Evolutionary conservation across 1,284 basidiomycete genomes (phyloP).

Genomic region (Gomphus bonarii): DNA sequence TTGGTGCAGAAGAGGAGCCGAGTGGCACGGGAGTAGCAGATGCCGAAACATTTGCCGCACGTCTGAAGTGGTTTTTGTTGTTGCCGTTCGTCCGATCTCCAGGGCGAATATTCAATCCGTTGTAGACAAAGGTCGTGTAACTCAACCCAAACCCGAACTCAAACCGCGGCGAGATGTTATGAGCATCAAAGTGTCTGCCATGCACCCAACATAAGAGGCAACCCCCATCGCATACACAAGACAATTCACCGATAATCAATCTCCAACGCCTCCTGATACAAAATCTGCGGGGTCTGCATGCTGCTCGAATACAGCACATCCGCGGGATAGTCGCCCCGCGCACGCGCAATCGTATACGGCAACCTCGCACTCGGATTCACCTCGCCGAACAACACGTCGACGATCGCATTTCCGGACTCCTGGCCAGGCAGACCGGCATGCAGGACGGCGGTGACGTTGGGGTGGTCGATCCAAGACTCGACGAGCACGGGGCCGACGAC

Average conservation of each 20-base stretch:
- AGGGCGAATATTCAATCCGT: slow-evolving; percentile 34
- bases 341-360: slow-evolving; percentile 75
- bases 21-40: neutral
- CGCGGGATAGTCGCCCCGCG: slow-evolving; percentile 52
- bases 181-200: slow-evolving; percentile 22
- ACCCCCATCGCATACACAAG: neutral
- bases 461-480: slow-evolving; percentile 71
- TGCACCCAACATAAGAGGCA: neutral
- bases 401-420: slow-evolving; percentile 68
- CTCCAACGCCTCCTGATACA: slow-evolving; percentile 44
- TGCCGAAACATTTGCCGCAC: neutral
- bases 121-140: slow-evolving; percentile 73
- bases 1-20: neutral
- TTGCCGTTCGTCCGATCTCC: slow-evolving; percentile 18
- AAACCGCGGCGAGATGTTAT: slow-evolving; percentile 44
- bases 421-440: slow-evolving; percentile 67
- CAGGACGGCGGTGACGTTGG: slow-evolving; percentile 60
- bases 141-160: slow-evolving; percentile 64
- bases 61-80: neutral
- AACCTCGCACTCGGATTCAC: slow-evolving; percentile 69
- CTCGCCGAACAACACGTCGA: slow-evolving; percentile 61
- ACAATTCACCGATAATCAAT: slow-evolving; percentile 67
- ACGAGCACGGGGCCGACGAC: slow-evolving; percentile 66
- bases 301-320: slow-evolving; percentile 25
- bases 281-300: slow-evolving; percentile 24